Percentiles rank a stretch among this genome's conserved stretches.
phyloP scores from a whole-genome alignment of 1,139 yeast genomes.

The Scheffersomyces cryptocercus region DNA sequence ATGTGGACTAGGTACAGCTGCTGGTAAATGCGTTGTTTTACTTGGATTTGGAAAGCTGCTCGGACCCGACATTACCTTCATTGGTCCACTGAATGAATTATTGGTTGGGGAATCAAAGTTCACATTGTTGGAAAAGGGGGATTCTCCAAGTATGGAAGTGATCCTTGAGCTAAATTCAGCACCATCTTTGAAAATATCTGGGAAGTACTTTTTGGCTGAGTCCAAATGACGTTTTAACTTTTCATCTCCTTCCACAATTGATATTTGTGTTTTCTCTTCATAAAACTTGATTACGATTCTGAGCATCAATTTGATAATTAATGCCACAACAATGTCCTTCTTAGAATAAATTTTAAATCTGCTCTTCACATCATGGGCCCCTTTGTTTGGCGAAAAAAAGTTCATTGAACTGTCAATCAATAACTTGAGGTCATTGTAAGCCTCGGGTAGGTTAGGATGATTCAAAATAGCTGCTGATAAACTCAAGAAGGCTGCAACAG shows the following conservation, averaged over 20 bases:
- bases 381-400: constrained; percentile 18
- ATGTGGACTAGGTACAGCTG: neutral
- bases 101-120: neutral
- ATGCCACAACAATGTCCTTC: constrained; percentile 23
- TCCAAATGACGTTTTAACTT: constrained; percentile 25
- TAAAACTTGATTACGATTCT: constrained; percentile 24
- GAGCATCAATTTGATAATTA: constrained; percentile 25
- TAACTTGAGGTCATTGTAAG: constrained; percentile 29
- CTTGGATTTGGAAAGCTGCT: neutral
- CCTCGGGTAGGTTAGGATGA: constrained; percentile 29
- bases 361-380: constrained; percentile 13
- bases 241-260: constrained; percentile 15
- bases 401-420: constrained; percentile 29
- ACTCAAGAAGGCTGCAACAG: constrained; percentile 35
- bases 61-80: neutral
- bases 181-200: constrained; percentile 21
- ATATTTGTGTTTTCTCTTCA: constrained; percentile 20
- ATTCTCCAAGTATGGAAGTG: constrained; percentile 4
- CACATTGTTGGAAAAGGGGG: constrained; percentile 2
- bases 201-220: constrained; percentile 20
- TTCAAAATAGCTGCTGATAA: constrained; percentile 33
- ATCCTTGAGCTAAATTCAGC: constrained; percentile 2
- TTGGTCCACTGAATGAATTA: neutral
- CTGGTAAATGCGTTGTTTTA: neutral
- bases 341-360: constrained; percentile 18